Conservation (phyloP, 1,284 basidiomycete genomes). For the Ustilago lituana region DNA sequence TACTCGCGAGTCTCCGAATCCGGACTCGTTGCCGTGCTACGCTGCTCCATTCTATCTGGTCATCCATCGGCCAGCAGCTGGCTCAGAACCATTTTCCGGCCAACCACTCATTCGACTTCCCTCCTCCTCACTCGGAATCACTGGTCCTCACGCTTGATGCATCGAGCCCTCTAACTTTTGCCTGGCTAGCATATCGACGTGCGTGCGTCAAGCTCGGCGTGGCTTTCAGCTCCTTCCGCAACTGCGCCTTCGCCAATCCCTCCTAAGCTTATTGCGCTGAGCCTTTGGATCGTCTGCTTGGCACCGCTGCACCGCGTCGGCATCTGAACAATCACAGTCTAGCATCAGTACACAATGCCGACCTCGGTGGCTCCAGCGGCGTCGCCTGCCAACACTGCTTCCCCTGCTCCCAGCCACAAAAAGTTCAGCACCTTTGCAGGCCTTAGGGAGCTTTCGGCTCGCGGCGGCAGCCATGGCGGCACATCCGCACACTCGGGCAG, state of each 20-base stretch:
- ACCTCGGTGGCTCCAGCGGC: constrained; percentile 15
- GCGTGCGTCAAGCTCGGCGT: constrained; percentile 5
- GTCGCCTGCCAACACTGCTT: constrained; percentile 8
- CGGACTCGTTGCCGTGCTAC: too few relatives aligned
- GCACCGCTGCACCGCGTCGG: too few relatives aligned
- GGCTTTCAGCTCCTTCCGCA: constrained; percentile 4
- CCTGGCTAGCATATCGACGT: constrained; percentile 13
- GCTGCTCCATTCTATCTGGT: too few relatives aligned
- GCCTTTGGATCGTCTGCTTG: too few relatives aligned
- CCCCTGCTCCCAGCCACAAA: constrained; percentile 26
- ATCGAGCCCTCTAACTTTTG: not conserved
- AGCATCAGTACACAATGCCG: constrained; percentile 18
- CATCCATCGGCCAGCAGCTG: not conserved
- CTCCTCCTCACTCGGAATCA: not conserved
- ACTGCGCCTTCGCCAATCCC: constrained; percentile 5
- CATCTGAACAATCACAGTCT: not conserved
- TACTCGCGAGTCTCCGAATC: too few relatives aligned
- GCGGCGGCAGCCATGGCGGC: constrained; percentile 16
- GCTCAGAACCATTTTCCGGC: not conserved
- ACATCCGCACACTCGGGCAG: constrained; percentile 14
- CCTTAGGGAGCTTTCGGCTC: constrained; percentile 32
- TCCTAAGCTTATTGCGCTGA: too few relatives aligned
- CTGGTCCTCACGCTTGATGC: constrained; percentile 11
- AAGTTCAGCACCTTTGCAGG: constrained; percentile 58
- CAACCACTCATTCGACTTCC: not conserved